Base-by-base conservation (phyloP, 495 filamentous ascomycete genomes). In the Staphylotrichum longicolle region DNA sequence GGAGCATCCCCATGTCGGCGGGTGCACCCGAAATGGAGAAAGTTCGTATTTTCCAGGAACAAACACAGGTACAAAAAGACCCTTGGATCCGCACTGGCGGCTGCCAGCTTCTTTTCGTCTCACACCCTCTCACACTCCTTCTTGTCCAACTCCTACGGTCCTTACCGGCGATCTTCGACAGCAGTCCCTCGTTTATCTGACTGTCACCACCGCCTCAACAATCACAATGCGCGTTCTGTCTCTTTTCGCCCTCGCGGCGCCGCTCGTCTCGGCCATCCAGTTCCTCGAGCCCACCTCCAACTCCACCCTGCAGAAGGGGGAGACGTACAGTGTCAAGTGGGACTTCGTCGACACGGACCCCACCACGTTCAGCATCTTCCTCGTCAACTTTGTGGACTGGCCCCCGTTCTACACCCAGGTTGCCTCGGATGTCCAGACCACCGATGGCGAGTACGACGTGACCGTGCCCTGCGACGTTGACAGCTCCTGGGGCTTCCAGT, bases 361-460 rank as follows among this genome's bases (percentile, higher is more conserved):
- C 12, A 57, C 65, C 55, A 49, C 39, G 53, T 76, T 80, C 72
- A 74, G 70, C 67, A 63, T 80, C 62, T 78, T 74, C 61, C 73
- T 80, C 32, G 75, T 76, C 73, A 80, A 80, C 76, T 80, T 80
- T 68, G 73, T 78, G 63, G 70, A 76, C 65, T 80, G 74, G 75
- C 78, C 78, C 35, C 78, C 78, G 3, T 70, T 67, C 54, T 77
- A 78, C 62, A 68, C 73, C 33, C 63, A 75, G 6, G 64, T 80
- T 42, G 76, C 77, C 20, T 15, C 62, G 27, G 59, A 75, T 58
- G 68, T 80, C 46, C 66, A 70, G 39, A 74, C 74, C 3, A 51
- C 67, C 5, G 65, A 68, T 11, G 70, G 70, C 48, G 59, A 63
- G 56, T 27, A 60, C 64, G 52, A 69, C 39, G 76, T 79, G 58